Conservation (phyloP, 805 yeast genomes). For the Alloascoidea africana region DNA sequence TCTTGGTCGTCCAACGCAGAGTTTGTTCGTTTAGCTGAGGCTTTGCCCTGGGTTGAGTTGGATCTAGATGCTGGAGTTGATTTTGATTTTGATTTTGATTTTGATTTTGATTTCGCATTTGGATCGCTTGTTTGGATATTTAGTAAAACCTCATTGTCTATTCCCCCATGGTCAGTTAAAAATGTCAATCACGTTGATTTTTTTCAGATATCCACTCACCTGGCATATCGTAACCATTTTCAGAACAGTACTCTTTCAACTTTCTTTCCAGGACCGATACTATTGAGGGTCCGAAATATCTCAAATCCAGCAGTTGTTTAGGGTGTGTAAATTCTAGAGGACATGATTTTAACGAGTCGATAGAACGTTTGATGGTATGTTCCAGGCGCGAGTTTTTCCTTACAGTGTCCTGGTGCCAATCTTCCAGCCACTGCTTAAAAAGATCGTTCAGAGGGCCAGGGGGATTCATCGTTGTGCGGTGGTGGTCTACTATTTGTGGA, state of each 20-base stretch:
- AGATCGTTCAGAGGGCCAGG: conserved; percentile 34
- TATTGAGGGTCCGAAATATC: conserved; percentile 60
- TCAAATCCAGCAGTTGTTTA: conserved; percentile 39
- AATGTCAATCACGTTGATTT: no score
- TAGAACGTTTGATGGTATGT: conserved; percentile 38
- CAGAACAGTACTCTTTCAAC: conserved; percentile 39
- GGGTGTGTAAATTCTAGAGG: conserved; percentile 37
- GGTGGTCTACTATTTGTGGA: neutral
- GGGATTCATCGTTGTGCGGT: conserved; percentile 18
- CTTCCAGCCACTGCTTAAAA: conserved; percentile 44
- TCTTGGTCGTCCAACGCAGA: conserved; percentile 12
- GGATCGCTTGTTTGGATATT: neutral
- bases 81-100: no score
- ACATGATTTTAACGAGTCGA: conserved; percentile 29
- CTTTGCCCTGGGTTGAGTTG: neutral
- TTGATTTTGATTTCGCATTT: neutral
- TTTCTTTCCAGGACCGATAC: conserved; percentile 32
- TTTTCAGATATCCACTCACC: no score
- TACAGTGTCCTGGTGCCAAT: conserved; percentile 28
- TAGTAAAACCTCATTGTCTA: conserved; percentile 2
- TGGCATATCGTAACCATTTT: conserved; percentile 33
- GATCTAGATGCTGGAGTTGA: no score
- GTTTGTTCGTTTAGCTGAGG: conserved; percentile 6
- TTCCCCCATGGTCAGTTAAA: no score
- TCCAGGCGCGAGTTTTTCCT: conserved; percentile 36